Evolutionary conservation across 352 stramenopile genomes (phyloP).

Genomic region (Pythium rhizo-oryzae): DNA sequence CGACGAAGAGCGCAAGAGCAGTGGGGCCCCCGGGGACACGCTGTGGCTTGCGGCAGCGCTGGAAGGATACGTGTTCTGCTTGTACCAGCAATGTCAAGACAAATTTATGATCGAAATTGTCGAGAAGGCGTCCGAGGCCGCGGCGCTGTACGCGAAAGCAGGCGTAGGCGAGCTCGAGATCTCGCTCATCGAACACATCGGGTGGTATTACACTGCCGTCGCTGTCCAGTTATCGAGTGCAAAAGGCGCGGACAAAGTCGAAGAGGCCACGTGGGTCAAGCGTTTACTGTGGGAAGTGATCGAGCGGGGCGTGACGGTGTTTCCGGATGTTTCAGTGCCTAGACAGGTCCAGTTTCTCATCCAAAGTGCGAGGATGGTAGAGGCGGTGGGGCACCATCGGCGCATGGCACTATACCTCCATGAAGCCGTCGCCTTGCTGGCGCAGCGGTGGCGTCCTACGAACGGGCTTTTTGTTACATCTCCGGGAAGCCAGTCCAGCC

Average conservation of each 20-base stretch:
- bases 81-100: conserved; percentile 49
- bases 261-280: conserved; percentile 72
- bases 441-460: conserved; percentile 23
- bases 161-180: conserved; percentile 73
- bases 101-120: conserved; percentile 77
- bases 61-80: conserved; percentile 72
- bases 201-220: conserved; percentile 73
- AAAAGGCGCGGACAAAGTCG: conserved; percentile 36
- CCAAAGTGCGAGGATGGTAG: conserved; percentile 66
- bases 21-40: conserved; percentile 44
- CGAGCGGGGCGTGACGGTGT: conserved; percentile 56
- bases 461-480: conserved; percentile 5
- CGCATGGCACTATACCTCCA: conserved; percentile 76
- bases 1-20: conserved; percentile 76
- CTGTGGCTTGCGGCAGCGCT: conserved; percentile 82
- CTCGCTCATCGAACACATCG: conserved; percentile 67
- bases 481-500: conserved; percentile 22
- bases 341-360: conserved; percentile 72
- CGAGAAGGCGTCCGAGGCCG: conserved; percentile 76
- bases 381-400: conserved; percentile 57
- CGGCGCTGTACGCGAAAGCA: conserved; percentile 66
- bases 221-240: conserved; percentile 32
- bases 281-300: conserved; percentile 69
- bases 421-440: conserved; percentile 45
- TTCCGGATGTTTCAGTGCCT: conserved; percentile 47